Conservation (phyloP, 2,329 filamentous ascomycete genomes). For the Anthostomella pinea region DNA sequence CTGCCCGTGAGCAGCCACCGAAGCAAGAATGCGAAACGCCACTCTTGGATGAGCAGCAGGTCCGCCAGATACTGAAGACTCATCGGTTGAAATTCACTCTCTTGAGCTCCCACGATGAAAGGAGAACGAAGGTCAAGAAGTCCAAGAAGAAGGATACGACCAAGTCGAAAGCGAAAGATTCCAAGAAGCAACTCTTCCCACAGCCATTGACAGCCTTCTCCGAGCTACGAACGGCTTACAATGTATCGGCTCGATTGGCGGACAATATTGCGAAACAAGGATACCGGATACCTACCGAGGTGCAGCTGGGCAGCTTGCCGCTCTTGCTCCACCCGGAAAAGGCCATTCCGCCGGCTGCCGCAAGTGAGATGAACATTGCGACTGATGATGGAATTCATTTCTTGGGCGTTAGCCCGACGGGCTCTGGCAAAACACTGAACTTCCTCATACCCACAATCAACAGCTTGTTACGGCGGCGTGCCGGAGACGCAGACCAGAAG, state of each 20-base stretch:
- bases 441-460: slow-evolving; percentile 88
- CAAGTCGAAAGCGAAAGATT: slow-evolving; percentile 47
- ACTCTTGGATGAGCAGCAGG: slow-evolving; percentile 64
- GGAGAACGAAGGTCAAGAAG: slow-evolving; percentile 48
- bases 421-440: slow-evolving; percentile 92
- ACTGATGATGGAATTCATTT: slow-evolving; percentile 60
- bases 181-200: slow-evolving; percentile 66
- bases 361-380: slow-evolving; percentile 31
- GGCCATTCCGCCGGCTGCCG: slow-evolving; percentile 40
- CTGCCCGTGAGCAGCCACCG: slow-evolving; percentile 11
- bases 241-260: slow-evolving; percentile 69
- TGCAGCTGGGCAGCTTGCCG: slow-evolving; percentile 84
- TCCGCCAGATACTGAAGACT: slow-evolving; percentile 69
- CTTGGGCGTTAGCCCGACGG: slow-evolving; percentile 86
- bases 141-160: slow-evolving; percentile 51
- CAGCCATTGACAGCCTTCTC: slow-evolving; percentile 76
- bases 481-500: slow-evolving; percentile 40
- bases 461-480: slow-evolving; percentile 60
- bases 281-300: slow-evolving; percentile 86
- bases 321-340: slow-evolving; percentile 62
- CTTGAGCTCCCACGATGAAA: slow-evolving; percentile 52
- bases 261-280: slow-evolving; percentile 82
- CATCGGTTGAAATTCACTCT: slow-evolving; percentile 84
- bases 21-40: slow-evolving; percentile 26
- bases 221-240: slow-evolving; percentile 68